Conservation (phyloP, 257 asterid genomes). For the Solanum appendiculatum region DNA sequence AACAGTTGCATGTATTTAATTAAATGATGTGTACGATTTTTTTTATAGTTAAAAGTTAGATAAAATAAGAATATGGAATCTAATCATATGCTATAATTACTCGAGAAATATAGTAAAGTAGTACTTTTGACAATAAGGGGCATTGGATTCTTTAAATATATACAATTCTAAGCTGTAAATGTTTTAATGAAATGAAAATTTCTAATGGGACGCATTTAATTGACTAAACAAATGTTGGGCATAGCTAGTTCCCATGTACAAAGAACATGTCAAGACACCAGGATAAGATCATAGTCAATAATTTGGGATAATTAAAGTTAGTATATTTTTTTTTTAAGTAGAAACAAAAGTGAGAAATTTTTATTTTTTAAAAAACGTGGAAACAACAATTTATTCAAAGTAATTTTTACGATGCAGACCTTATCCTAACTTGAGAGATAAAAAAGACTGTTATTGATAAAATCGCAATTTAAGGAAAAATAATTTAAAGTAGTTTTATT, state of each 20-base stretch:
- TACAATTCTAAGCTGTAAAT: background rate
- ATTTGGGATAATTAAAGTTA: background rate
- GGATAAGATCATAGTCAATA: background rate
- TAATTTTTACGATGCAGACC: background rate
- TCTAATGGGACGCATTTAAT: background rate
- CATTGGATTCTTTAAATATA: background rate
- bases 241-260: background rate
- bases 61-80: background rate
- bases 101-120: background rate
- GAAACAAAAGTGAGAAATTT: background rate
- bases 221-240: slow-evolving; percentile 9
- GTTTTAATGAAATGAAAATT: background rate
- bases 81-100: background rate
- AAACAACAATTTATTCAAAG: background rate
- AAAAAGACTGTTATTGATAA: background rate
- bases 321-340: background rate
- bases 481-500: background rate
- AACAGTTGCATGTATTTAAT: background rate
- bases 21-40: background rate
- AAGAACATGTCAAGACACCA: background rate
- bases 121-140: slow-evolving; percentile 1
- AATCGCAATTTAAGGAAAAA: background rate
- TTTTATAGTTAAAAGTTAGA: background rate
- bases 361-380: background rate
- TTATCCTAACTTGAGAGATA: background rate